phyloP scores from a whole-genome alignment of 345 rosid species.

The Euphorbia peplus region DNA sequence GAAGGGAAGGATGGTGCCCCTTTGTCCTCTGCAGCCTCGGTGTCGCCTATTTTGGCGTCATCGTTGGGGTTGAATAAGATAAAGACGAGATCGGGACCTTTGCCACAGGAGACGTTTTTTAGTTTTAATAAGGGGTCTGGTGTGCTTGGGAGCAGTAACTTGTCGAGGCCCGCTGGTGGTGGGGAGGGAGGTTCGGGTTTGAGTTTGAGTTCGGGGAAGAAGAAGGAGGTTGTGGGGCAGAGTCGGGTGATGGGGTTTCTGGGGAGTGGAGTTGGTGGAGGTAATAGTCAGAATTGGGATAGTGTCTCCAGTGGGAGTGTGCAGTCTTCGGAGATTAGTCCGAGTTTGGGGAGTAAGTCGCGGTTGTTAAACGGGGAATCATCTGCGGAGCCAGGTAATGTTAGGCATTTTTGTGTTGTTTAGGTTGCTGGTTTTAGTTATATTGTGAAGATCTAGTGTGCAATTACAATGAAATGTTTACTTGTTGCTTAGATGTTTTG shows the following conservation, averaged over 20 bases:
- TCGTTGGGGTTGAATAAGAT: constrained; percentile 91
- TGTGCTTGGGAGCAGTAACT: constrained; percentile 60
- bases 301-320: constrained; percentile 45
- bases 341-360: constrained; percentile 48
- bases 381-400: constrained; percentile 59
- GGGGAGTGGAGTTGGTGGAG: constrained; percentile 33
- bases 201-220: constrained; percentile 38
- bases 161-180: constrained; percentile 51
- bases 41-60: constrained; percentile 82
- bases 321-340: constrained; percentile 57
- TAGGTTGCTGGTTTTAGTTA: neutral
- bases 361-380: constrained; percentile 62
- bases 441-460: neutral
- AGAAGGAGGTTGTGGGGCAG: constrained; percentile 45
- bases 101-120: constrained; percentile 82
- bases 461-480: neutral
- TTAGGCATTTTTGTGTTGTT: neutral
- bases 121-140: constrained; percentile 52
- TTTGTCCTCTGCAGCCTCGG: constrained; percentile 46
- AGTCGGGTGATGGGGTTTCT: constrained; percentile 42
- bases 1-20: constrained; percentile 29
- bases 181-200: constrained; percentile 39
- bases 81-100: constrained; percentile 94
- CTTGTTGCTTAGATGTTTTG: neutral
- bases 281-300: constrained; percentile 40